Conservation (phyloP, 179 eudicot species). For the Actinidia chinensis region DNA sequence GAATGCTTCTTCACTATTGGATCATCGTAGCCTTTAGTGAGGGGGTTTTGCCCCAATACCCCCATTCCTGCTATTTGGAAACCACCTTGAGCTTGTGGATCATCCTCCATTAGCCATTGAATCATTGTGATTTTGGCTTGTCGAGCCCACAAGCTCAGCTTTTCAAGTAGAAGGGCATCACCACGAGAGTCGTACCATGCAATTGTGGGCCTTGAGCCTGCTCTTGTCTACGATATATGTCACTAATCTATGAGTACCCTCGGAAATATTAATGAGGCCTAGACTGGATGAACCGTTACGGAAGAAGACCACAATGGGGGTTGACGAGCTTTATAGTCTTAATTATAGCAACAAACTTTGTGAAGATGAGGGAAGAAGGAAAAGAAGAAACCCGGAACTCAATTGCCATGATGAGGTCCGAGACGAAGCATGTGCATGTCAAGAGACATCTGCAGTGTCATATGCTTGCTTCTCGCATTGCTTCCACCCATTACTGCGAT, state of each 20-base stretch:
- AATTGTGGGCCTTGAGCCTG: not conserved
- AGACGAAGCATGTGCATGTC: conserved; percentile 13
- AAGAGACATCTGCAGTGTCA: conserved; percentile 26
- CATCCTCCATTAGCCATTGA: not conserved
- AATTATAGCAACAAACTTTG: not conserved
- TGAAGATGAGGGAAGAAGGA: too few species aligned
- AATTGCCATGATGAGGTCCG: not conserved
- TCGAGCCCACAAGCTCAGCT: conserved; percentile 3
- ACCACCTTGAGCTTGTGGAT: not conserved
- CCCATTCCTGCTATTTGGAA: not conserved
- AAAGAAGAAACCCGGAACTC: not conserved
- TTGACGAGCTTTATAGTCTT: conserved; percentile 16
- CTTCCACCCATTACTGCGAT: too few species aligned
- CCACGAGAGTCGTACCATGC: not conserved
- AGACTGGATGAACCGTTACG: not conserved
- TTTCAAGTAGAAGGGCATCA: conserved; percentile 2
- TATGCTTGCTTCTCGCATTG: conserved; percentile 25
- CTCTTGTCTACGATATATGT: not conserved
- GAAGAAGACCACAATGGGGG: conserved; percentile 14
- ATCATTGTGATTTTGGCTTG: conserved; percentile 16
- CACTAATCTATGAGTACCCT: conserved; percentile 5
- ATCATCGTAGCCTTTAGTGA: not conserved
- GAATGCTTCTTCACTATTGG: conserved; percentile 13
- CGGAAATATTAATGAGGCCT: conserved; percentile 9
- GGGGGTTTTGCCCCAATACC: not conserved